Evolutionary conservation across 2,329 filamentous ascomycete species (phyloP), one percentile per base, ranked within the genome.

Genomic region (Leptosphaerulina australis): DNA sequence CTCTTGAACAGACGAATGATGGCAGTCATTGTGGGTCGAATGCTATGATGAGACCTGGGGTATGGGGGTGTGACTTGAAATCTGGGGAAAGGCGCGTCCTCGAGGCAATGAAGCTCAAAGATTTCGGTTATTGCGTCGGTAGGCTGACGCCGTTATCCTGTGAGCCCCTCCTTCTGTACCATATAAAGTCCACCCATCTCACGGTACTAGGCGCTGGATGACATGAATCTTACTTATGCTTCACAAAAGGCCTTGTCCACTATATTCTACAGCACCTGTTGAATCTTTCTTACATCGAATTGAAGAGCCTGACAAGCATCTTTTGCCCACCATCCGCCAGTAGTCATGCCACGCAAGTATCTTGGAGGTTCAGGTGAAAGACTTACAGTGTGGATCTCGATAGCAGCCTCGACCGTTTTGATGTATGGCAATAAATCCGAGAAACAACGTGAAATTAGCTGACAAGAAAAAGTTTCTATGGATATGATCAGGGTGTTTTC

Each of bases 361-460:
- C 74, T 81, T 38, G 79, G 78, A 53, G 78, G 79, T 25, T 79
- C 77, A 31, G 79, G 79, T 24, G 73, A 79, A 51, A 64, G 70
- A 21, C 69, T 81, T n/a, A 81, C 79, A 0, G 70, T 81, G 12
- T 81, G 78, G 79, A 81, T 81, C 31, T 78, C 76, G 4, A 67
- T 81, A 14, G 77, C 79, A 10, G 77, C 78, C 1, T 77, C 74
- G 1, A 81, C 77, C 0, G 77, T 81, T 4, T 66, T 81, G 17
- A 70, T 80, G 44, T 55, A 40, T 21, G 52, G 37, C 12, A 14
- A 7, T 6, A 17, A 25, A 8, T 2, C 5, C 20, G n/a, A 4
- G 2, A 12, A 33, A 10, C 2, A 2, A 4, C 3, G 4, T 25
- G 2, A n/a, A 1, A 15, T 2, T 8, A 25, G 14, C 28, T 37